Percentiles rank a stretch among this genome's conserved stretches.
These are phyloP conservation scores for Scheffersomyces spartinae DNA, from an alignment of 805 yeast species.

Conservation along the genomic window DNA sequence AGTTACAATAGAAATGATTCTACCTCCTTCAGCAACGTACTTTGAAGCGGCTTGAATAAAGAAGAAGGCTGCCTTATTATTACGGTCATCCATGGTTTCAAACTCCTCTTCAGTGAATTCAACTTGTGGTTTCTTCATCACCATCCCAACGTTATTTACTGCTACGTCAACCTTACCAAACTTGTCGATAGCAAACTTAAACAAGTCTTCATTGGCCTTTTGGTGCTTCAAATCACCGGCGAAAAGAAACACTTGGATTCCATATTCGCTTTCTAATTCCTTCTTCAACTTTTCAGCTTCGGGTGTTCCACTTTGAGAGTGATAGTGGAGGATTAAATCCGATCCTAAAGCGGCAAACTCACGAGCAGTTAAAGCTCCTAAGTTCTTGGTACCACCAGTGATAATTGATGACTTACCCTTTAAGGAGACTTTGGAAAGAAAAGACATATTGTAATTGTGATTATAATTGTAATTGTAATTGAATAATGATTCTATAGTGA, in stretches of 20 bases:
- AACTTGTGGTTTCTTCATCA: conserved; percentile 46
- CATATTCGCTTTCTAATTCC: conserved; percentile 21
- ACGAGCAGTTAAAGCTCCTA: conserved; percentile 41
- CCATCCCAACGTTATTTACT: conserved; percentile 58
- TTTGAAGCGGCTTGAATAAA: conserved; percentile 47
- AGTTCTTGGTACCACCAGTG: conserved; percentile 54
- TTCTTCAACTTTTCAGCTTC: conserved; percentile 24
- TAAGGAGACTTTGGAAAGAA: conserved; percentile 6
- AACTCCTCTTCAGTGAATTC: conserved; percentile 45
- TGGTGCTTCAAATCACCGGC: conserved; percentile 35
- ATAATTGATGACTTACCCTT: conserved; percentile 41
- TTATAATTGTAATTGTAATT: neutral
- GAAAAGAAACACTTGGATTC: conserved; percentile 28
- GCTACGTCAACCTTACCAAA: conserved; percentile 50
- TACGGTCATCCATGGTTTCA: conserved; percentile 40
- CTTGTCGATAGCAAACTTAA: conserved; percentile 29
- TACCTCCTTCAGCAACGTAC: conserved; percentile 38
- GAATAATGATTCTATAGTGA: too few relatives aligned
- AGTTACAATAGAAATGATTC: conserved; percentile 46
- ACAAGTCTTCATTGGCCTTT: conserved; percentile 30
- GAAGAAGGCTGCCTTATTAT: conserved; percentile 51
- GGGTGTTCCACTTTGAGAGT: conserved; percentile 27
- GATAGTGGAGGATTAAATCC: conserved; percentile 44
- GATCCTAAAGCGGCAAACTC: conserved; percentile 47
- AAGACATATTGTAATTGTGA: conserved; percentile 6